Conservation (phyloP, 768 basidiomycete species). For the Pulveroboletus sp. region DNA sequence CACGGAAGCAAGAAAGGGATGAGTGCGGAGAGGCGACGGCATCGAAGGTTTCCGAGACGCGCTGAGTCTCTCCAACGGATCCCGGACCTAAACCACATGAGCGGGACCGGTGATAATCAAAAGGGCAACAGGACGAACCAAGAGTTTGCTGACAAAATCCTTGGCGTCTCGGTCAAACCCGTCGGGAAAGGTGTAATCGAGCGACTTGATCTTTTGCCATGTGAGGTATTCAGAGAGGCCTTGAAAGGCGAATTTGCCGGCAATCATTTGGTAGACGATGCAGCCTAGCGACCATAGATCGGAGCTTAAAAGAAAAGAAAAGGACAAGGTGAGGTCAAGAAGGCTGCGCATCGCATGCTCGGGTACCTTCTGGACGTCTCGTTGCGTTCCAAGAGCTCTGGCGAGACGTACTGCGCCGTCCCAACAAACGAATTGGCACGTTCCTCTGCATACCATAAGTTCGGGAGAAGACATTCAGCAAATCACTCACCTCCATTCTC, state of each 20-base stretch:
- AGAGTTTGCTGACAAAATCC: conserved; percentile 72
- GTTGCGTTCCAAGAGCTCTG: conserved; percentile 73
- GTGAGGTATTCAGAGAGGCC: conserved; percentile 91
- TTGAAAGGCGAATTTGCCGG: conserved; percentile 89
- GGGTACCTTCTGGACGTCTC: conserved; percentile 75
- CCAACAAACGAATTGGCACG: conserved; percentile 79
- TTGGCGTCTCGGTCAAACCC: conserved; percentile 80
- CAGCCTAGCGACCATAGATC: conserved; percentile 97
- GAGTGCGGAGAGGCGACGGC: conserved; percentile 49
- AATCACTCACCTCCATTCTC: conserved; percentile 49
- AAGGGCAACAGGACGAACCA: conserved; percentile 45
- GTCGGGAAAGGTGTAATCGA: conserved; percentile 85
- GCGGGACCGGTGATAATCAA: neutral
- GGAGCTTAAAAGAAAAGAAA: conserved; percentile 60
- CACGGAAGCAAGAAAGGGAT: conserved; percentile 59
- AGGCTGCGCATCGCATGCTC: neutral
- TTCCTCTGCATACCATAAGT: conserved; percentile 35
- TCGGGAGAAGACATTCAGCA: neutral
- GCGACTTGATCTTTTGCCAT: conserved; percentile 89
- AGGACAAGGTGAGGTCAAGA: neutral
- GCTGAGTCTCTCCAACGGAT: conserved; percentile 61
- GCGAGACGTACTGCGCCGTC: conserved; percentile 86
- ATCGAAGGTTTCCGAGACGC: conserved; percentile 39
- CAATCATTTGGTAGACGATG: conserved; percentile 89
- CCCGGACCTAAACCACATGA: conserved; percentile 46